These are phyloP conservation scores for Penicillium soppii DNA, from an alignment of 495 filamentous ascomycete genomes.

Conservation along the genomic window DNA sequence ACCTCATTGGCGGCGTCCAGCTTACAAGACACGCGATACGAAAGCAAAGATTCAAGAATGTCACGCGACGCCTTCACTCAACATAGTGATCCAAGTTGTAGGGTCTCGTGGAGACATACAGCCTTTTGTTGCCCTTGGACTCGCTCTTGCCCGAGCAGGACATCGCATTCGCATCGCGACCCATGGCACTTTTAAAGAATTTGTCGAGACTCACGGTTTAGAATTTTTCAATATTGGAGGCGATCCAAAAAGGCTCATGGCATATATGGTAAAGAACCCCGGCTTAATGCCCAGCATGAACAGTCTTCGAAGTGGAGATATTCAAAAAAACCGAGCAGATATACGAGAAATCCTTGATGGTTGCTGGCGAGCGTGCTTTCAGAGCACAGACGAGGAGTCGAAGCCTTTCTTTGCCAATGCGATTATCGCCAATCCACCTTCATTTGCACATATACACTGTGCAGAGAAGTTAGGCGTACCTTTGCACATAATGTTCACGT, in stretches of 20 bases:
- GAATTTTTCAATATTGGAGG: slow-evolving; percentile 83
- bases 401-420: slow-evolving; percentile 75
- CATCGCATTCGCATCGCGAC: slow-evolving; percentile 79
- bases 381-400: slow-evolving; percentile 53
- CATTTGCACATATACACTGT: slow-evolving; percentile 78
- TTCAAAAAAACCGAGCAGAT: slow-evolving; percentile 60
- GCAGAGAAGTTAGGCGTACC: slow-evolving; percentile 80
- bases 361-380: slow-evolving; percentile 75
- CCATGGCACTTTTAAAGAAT: slow-evolving; percentile 67
- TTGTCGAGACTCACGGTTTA: slow-evolving; percentile 66
- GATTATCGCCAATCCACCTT: slow-evolving; percentile 83
- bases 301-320: slow-evolving; percentile 65
- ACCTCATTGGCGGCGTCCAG: no score
- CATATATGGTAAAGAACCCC: slow-evolving; percentile 85
- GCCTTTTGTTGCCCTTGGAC: slow-evolving; percentile 69
- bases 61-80: no score
- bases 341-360: slow-evolving; percentile 73
- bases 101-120: slow-evolving; percentile 79
- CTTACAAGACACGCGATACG: no score
- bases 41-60: no score
- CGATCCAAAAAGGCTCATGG: slow-evolving; percentile 77
- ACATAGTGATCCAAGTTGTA: slow-evolving; percentile 79
- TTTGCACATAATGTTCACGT: slow-evolving; percentile 82
- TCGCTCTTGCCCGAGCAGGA: slow-evolving; percentile 61
- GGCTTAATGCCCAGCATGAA: slow-evolving; percentile 72